Evolutionary conservation across 2,329 filamentous ascomycete species (phyloP).

Genomic region (Cladosporium sp.): DNA sequence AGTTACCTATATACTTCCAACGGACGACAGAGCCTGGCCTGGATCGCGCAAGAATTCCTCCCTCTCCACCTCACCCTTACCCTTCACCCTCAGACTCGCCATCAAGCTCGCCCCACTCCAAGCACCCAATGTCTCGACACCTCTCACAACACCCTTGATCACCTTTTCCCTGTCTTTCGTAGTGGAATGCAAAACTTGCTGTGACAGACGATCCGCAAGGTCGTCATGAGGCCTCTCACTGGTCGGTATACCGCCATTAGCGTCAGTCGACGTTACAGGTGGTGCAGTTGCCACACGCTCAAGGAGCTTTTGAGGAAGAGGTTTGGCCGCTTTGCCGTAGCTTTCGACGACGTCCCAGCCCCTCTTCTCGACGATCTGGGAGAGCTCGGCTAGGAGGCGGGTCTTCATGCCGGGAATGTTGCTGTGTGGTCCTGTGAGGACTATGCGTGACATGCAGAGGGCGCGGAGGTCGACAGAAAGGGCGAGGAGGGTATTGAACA

Average conservation of each 20-base stretch:
- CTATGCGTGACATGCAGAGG: slow-evolving; percentile 82
- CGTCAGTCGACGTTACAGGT: not conserved
- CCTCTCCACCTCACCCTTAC: slow-evolving; percentile 68
- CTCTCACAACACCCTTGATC: slow-evolving; percentile 62
- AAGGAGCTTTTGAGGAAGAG: slow-evolving; percentile 1
- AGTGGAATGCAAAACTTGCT: slow-evolving; percentile 55
- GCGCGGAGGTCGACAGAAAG: slow-evolving; percentile 81
- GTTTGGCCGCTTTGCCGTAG: slow-evolving; percentile 53
- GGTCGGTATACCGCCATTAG: not conserved
- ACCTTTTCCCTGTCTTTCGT: slow-evolving; percentile 43
- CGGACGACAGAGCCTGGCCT: not conserved
- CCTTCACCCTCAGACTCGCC: slow-evolving; percentile 66
- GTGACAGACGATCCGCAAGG: slow-evolving; percentile 51
- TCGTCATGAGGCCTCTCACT: slow-evolving; percentile 33
- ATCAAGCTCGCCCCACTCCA: slow-evolving; percentile 75
- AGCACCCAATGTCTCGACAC: slow-evolving; percentile 67
- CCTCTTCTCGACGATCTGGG: slow-evolving; percentile 61
- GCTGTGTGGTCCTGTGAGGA: slow-evolving; percentile 81
- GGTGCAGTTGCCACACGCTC: not conserved
- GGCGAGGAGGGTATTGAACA: slow-evolving; percentile 73
- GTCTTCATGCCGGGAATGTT: slow-evolving; percentile 76
- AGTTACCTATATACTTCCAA: not conserved
- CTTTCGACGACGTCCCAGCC: slow-evolving; percentile 79
- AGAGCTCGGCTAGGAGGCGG: slow-evolving; percentile 74
- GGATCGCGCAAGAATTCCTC: slow-evolving; percentile 60